phyloP scores from a whole-genome alignment of 2,329 filamentous ascomycete genomes.

The Rachicladosporium sp. region DNA sequence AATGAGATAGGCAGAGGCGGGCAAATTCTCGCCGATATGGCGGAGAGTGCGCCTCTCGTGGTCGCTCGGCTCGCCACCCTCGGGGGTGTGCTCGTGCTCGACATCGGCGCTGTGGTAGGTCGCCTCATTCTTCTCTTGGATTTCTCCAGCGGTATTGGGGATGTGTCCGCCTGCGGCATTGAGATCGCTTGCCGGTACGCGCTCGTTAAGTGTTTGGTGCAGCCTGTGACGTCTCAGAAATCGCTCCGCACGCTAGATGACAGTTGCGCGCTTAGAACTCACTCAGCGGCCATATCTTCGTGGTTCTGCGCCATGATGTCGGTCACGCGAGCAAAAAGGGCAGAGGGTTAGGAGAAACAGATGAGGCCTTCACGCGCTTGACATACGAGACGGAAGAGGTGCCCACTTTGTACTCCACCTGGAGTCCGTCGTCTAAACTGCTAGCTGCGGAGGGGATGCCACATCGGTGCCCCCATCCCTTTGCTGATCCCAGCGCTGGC shows the following conservation, averaged over 20 bases:
- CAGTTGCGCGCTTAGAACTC: not conserved
- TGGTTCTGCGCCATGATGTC: slow-evolving; percentile 15
- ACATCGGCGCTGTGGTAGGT: slow-evolving; percentile 7
- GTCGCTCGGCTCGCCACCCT: slow-evolving; percentile 29
- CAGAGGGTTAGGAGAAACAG: not conserved
- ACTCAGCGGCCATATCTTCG: slow-evolving; percentile 18
- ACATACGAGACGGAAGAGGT: too few relatives aligned
- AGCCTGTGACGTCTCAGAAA: slow-evolving; percentile 5
- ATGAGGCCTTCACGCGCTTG: too few relatives aligned
- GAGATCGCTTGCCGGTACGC: slow-evolving; percentile 5
- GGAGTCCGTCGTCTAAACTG: too few relatives aligned
- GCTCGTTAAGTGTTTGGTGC: slow-evolving; percentile 14
- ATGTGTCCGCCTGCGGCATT: slow-evolving; percentile 10
- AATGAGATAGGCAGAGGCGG: slow-evolving; percentile 35
- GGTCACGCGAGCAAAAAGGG: too few relatives aligned
- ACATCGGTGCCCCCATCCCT: too few relatives aligned
- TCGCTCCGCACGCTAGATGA: not conserved
- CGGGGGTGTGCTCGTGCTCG: slow-evolving; percentile 11
- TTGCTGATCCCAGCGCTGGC: too few relatives aligned
- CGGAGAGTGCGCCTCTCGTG: slow-evolving; percentile 32
- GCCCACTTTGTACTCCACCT: too few relatives aligned
- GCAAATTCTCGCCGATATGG: slow-evolving; percentile 35
- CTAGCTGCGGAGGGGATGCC: too few relatives aligned
- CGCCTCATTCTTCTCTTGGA: not conserved
- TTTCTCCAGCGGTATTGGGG: not conserved